Evolutionary conservation across 441 rosid genomes (phyloP), one percentile per base, ranked within the genome.

Genomic region (Eugenia klotzschiana): DNA sequence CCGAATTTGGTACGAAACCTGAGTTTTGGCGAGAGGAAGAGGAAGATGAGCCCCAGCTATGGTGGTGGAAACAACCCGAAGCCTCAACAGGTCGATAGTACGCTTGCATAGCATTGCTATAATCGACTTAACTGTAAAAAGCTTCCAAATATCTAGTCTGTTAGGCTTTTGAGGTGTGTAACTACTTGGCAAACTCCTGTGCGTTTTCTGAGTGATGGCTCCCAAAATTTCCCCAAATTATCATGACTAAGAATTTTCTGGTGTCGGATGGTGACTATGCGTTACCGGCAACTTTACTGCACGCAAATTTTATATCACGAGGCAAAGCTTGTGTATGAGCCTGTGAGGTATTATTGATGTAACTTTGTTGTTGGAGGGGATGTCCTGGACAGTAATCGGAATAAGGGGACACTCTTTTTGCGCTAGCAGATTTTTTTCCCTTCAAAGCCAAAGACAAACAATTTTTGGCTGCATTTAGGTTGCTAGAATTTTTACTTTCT

Each of bases 21-120:
- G 83, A 92, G 92, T 89, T 89, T 85, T 33, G 77, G 87, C 3
- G 94, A 90, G 79, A 91, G 88, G 72, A 93, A 87, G 87, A 89
- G 81, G 87, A 88, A 87, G 87, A 79, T 82, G 79, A 88, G 86
- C 79, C 49, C 88, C 41, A 57, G 53, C 6, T 41, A 83, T 25
- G 64, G 81, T 7, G 72, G 64, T 57, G 53, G 79, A 56, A 49
- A 40, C 73, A 60, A 29, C 23, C 40, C 12, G 20, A 60, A 60
- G 40, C 40, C 41, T 60, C 73, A 18, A 27, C 73, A 27, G 73
- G 73, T 60, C 23, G 41, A 27, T 27, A 27, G 73, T 9, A 60
- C 23, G 29, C 41, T 60, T 7, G 73, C 73, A 3, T 60, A 82
- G 80, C 79, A 40, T 29, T 72, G 43, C 64, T 37, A 49, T 43